Percentiles rank a stretch among this genome's conserved stretches.
Conservation (phyloP, 108 stramenopile species). For the Discostella stelligeroides region DNA sequence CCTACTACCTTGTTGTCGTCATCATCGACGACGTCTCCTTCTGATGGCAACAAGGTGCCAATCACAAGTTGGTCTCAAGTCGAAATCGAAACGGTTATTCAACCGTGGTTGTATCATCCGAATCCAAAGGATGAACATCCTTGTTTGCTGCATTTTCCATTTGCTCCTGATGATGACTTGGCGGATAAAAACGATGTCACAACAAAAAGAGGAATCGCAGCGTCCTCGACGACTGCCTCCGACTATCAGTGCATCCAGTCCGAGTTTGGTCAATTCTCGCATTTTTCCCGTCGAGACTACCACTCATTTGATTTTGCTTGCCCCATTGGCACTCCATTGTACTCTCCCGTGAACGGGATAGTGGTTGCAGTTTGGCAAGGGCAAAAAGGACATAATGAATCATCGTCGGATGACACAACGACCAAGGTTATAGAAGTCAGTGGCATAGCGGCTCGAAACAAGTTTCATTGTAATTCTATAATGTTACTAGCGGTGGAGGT, state of each 20-base stretch:
- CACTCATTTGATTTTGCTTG: constrained; percentile 89
- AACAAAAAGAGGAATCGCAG: too few species aligned
- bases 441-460: constrained; percentile 82
- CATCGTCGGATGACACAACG: not conserved
- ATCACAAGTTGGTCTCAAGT: constrained; percentile 49
- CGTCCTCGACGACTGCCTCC: constrained; percentile 12
- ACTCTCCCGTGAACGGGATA: constrained; percentile 71
- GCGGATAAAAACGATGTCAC: too few species aligned
- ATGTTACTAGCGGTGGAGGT: constrained; percentile 54
- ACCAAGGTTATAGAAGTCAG: constrained; percentile 52
- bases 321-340: constrained; percentile 76
- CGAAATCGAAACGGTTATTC: constrained; percentile 78
- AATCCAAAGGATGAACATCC: constrained; percentile 66
- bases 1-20: too few species aligned
- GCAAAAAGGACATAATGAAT: constrained; percentile 27
- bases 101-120: constrained; percentile 66
- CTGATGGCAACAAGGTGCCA: constrained; percentile 12
- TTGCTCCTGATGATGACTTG: constrained; percentile 35
- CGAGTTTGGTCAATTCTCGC: constrained; percentile 79
- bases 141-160: constrained; percentile 63
- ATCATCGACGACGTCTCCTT: not conserved
- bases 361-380: constrained; percentile 65
- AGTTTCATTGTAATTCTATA: constrained; percentile 87
- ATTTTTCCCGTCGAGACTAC: constrained; percentile 85
- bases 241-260: constrained; percentile 84